Base-by-base conservation (phyloP, 371 early-diverging fungal species). In the Syncephalastrum racemosum region DNA sequence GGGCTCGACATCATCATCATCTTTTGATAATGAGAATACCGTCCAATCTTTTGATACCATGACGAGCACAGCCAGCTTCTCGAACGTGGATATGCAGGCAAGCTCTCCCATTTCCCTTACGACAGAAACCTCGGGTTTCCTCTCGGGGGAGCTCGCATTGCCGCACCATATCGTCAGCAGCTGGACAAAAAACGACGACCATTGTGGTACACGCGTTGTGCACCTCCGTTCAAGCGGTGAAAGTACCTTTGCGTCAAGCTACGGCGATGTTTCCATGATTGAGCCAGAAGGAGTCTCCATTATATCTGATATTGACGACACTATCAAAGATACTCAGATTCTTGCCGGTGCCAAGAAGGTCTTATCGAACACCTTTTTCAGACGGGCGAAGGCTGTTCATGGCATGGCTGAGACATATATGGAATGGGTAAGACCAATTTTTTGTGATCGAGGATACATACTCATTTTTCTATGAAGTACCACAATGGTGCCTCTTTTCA, bases 221-320 rank as follows among this genome's bases (percentile, higher is more conserved):
- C 56, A 53, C 8, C 49, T 75, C 4, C 61, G 63, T 18, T 53
- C 56, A 1, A 7, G 19, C n/a, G 19, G 51, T 13, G 16, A 46
- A 13, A 52, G 50, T 5, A 60, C 54, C 24, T 75, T 71, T 24
- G 25, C 46, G 10, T 57, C 70, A 3, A 59, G 70, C n/a, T 58
- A 58, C 45, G 79, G 78, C 1, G 56, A 68, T 5, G 80, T 81
- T 16, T 75, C 74, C 40, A 63, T 91, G 31, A 69, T 91, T 47
- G 75, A 77, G 4, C 79, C 76, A 3, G 54, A 50, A 1, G 91
- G 94, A 2, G 69, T 90, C 18, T 90, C 93, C 0, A 60, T 94
- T n/a, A 90, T 94, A 47, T 88, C 89, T 0, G 92, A 94, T 66
- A 88, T 94, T 49, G 93, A 94, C 73, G 93, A 93, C 60, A 94